Conservation (phyloP, 2,329 filamentous ascomycete genomes). For the Colletotrichum cordylinicola region DNA sequence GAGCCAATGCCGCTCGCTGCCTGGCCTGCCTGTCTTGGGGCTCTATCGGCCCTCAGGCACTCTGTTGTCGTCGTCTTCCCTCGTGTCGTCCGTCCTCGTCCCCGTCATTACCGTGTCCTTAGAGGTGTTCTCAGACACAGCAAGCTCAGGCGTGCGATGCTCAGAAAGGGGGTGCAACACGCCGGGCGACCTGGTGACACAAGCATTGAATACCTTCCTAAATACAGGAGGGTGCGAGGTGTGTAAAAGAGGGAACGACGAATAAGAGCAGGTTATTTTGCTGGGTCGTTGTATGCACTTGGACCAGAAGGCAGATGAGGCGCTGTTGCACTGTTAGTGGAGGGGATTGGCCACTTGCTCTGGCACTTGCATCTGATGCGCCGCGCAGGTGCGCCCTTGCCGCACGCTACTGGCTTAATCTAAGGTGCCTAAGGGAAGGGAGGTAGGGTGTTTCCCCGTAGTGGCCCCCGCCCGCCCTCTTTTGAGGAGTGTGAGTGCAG, state of each 20-base stretch:
- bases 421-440: neutral
- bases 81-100: neutral
- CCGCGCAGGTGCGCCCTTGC: neutral
- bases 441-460: neutral
- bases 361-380: neutral
- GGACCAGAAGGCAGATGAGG: neutral
- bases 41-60: neutral
- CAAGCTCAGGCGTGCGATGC: neutral
- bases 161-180: neutral
- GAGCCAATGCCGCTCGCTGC: neutral
- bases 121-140: neutral
- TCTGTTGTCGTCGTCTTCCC: neutral
- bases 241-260: neutral
- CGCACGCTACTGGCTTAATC: neutral
- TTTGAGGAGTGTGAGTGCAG: too few species aligned
- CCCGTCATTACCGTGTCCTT: neutral
- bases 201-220: neutral
- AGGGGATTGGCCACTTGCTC: neutral
- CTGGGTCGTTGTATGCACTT: neutral
- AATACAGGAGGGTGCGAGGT: neutral
- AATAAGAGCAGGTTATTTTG: neutral
- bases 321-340: neutral
- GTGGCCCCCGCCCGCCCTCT: neutral
- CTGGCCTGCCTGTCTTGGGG: neutral
- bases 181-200: neutral